phyloP scores from a whole-genome alignment of 2,329 filamentous ascomycete genomes.

The Arthrobotrys conoides region DNA sequence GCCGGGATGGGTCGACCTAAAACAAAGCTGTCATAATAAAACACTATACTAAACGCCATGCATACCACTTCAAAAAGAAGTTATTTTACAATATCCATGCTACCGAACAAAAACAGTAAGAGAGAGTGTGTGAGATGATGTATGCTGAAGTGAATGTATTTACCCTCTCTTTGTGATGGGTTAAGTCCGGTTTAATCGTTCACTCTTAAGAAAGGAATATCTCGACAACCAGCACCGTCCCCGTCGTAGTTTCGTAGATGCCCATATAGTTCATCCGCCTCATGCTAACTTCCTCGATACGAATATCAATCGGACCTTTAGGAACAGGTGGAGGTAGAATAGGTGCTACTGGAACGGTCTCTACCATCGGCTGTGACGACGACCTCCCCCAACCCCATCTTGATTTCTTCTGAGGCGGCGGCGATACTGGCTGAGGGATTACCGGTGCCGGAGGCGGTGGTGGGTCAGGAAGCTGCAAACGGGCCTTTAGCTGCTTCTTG shows the following conservation, averaged over 20 bases:
- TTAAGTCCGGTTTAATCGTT: neutral
- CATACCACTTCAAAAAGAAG: conserved; percentile 5
- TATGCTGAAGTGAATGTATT: neutral
- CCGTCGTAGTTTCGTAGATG: conserved; percentile 50
- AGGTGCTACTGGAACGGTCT: conserved; percentile 27
- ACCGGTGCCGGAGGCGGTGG: conserved; percentile 40
- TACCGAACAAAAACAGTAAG: conserved; percentile 4
- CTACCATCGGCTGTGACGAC: neutral
- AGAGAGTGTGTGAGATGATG: neutral
- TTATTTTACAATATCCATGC: conserved; percentile 32
- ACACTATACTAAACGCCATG: conserved; percentile 14
- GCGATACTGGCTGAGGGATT: conserved; percentile 38
- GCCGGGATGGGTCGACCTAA: neutral
- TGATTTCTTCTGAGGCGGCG: conserved; percentile 55
- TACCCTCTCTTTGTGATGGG: neutral
- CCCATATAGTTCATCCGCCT: conserved; percentile 58
- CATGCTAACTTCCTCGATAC: conserved; percentile 59
- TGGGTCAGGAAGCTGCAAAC: conserved; percentile 47
- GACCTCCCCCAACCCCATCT: conserved; percentile 56
- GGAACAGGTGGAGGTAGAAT: conserved; percentile 26
- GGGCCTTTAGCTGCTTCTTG: conserved; percentile 52
- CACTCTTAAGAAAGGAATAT: conserved; percentile 34
- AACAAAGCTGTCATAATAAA: neutral
- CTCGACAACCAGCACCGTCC: conserved; percentile 55
- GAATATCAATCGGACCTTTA: conserved; percentile 47